These are phyloP conservation scores for Trypanosoma boissoni DNA, from an alignment of 208 protist species.

Conservation along the genomic window DNA sequence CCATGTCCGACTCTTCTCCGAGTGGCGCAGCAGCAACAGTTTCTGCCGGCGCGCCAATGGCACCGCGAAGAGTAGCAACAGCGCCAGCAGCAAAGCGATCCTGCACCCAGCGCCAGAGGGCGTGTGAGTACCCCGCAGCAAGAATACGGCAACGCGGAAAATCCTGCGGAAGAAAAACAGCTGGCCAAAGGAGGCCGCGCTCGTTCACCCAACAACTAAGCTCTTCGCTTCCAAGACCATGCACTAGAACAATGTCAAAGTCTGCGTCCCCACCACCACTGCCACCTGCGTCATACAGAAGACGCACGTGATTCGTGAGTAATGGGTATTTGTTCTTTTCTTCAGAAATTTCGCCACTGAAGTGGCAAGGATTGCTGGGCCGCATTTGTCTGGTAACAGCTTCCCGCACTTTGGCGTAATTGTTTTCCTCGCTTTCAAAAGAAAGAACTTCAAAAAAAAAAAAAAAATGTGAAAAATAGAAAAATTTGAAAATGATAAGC, in stretches of 20 bases:
- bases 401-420: too few species aligned
- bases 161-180: conserved; percentile 60
- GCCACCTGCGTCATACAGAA: conserved; percentile 18
- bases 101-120: conserved; percentile 64
- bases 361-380: too few species aligned
- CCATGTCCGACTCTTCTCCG: not conserved
- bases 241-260: conserved; percentile 63
- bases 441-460: conserved; percentile 7
- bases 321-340: too few species aligned
- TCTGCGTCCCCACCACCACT: conserved; percentile 14
- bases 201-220: conserved; percentile 63
- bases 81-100: too few species aligned
- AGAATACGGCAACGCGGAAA: conserved; percentile 56
- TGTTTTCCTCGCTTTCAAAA: too few species aligned
- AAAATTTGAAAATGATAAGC: conserved; percentile 3
- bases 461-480: conserved; percentile 9
- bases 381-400: too few species aligned
- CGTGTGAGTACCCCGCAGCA: conserved; percentile 57
- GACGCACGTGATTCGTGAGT: conserved; percentile 13
- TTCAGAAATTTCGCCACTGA: too few species aligned
- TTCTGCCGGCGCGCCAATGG: too few species aligned
- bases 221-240: conserved; percentile 68
- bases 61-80: too few species aligned
- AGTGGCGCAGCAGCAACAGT: not conserved
- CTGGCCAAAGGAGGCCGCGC: conserved; percentile 58